Evolutionary conservation across 441 rosid species (phyloP), one percentile per base, ranked within the genome.

Genomic region (Gossypium gossypioides): DNA sequence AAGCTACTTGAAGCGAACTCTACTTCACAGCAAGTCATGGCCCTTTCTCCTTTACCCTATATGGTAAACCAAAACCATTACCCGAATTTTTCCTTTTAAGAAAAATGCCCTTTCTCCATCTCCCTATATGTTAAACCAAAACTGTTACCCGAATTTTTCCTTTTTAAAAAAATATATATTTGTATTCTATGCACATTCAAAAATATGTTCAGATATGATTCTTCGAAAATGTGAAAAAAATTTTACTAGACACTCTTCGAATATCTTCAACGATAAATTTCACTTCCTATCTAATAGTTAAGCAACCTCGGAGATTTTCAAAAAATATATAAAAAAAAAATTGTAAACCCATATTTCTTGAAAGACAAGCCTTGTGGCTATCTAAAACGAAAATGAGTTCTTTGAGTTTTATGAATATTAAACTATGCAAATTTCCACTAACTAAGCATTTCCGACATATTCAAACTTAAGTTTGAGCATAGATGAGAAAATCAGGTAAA

Each of bases 41-140:
- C 15, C 22, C 25, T 57, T 65, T 66, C 81, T 48, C 52, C 81
- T 50, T 82, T 67, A 29, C 44, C 79, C 85, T 80, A 25, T 15
- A 51, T 15, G 32, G 24, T 13, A 48, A 48, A 5, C 13, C 27
- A 8, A 55, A 55, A 21, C 12, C 32, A 27, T 27, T 27, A 27
- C 32, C 29, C 32, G 32, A 27, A 27, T 27, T 27, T 27, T 27
- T 27, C 32, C 4, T 27, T 27, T 27, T 3, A 27, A 27, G 32
- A 27, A 27, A 27, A 27, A 27, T 27, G 32, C 15, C 22, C 25
- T 57, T 65, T 66, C 81, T 48, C 60, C 81, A 55, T 82, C 67
- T 24, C 44, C 79, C 85, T 80, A 32, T 32, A 29, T 29, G 34
- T 6, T 6, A 34, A 34, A 34, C 9, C 9, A 34, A 6, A 1